phyloP scores from a whole-genome alignment of 1,139 yeast species.

The Debaryomycetaceae sp. region DNA sequence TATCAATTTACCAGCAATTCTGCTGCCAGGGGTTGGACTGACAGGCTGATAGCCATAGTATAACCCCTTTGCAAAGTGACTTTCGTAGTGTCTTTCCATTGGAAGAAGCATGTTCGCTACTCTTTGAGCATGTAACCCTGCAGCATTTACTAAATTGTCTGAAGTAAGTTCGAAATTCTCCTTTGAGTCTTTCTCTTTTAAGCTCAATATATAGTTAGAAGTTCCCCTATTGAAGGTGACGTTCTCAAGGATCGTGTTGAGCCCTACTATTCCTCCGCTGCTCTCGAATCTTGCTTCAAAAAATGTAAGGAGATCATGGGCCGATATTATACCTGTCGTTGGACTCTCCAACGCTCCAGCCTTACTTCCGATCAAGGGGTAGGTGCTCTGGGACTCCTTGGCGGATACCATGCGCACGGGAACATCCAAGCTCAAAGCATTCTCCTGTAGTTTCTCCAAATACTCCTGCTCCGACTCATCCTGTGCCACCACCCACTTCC shows the following conservation, averaged over 20 bases:
- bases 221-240: constrained; percentile 25
- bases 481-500: constrained; percentile 90
- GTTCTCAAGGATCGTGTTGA: constrained; percentile 54
- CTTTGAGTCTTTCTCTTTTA: constrained; percentile 29
- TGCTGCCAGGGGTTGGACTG: constrained; percentile 26
- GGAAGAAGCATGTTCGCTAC: constrained; percentile 72
- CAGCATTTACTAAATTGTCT: constrained; percentile 66
- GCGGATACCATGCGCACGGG: constrained; percentile 56
- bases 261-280: constrained; percentile 61
- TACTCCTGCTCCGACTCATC: constrained; percentile 58
- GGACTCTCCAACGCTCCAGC: constrained; percentile 72
- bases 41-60: constrained; percentile 59
- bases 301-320: constrained; percentile 69
- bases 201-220: constrained; percentile 21
- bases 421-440: constrained; percentile 51
- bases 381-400: constrained; percentile 39
- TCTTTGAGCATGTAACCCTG: constrained; percentile 71
- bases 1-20: constrained; percentile 42
- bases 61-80: constrained; percentile 80
- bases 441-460: constrained; percentile 49
- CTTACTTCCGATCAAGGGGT: constrained; percentile 65
- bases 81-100: constrained; percentile 49
- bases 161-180: constrained; percentile 46
- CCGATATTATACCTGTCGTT: constrained; percentile 79
- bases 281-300: constrained; percentile 51